These are phyloP conservation scores for Lumnitzera littorea DNA, from an alignment of 345 rosid species.

Conservation along the genomic window DNA sequence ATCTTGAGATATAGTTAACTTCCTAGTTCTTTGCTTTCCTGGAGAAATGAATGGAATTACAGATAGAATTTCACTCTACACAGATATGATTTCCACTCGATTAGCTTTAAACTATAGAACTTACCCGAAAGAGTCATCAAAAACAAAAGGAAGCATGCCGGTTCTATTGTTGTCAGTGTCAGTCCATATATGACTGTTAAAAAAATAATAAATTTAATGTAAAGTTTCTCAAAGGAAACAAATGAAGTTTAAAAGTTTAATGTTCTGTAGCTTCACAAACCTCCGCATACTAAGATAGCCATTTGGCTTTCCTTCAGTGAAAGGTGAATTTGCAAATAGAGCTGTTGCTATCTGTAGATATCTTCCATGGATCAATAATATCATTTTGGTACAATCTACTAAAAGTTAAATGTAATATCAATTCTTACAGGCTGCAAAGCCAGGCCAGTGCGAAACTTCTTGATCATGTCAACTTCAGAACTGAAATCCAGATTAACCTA, in stretches of 20 bases:
- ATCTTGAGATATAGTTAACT: too few relatives aligned
- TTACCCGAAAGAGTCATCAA: conserved; percentile 88
- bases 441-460: conserved; percentile 92
- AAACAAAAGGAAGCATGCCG: conserved; percentile 98
- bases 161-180: conserved; percentile 89
- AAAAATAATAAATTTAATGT: conserved; percentile 4
- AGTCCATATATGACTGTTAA: conserved; percentile 87
- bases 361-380: conserved; percentile 17
- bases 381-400: conserved; percentile 3
- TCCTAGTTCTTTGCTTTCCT: too few relatives aligned
- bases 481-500: conserved; percentile 96
- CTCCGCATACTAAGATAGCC: conserved; percentile 99
- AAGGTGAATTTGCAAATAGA: conserved; percentile 96
- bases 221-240: background rate
- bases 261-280: conserved; percentile 17
- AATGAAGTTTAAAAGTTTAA: background rate
- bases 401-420: conserved; percentile 12
- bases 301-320: conserved; percentile 93
- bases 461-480: conserved; percentile 97
- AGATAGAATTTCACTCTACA: background rate
- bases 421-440: conserved; percentile 92
- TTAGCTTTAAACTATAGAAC: conserved; percentile 13
- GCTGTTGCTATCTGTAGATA: conserved; percentile 94
- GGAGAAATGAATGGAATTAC: background rate
- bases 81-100: background rate